Percentiles rank a stretch among this genome's conserved stretches.
phyloP scores from a whole-genome alignment of 345 rosid genomes.

The Microcos paniculata region DNA sequence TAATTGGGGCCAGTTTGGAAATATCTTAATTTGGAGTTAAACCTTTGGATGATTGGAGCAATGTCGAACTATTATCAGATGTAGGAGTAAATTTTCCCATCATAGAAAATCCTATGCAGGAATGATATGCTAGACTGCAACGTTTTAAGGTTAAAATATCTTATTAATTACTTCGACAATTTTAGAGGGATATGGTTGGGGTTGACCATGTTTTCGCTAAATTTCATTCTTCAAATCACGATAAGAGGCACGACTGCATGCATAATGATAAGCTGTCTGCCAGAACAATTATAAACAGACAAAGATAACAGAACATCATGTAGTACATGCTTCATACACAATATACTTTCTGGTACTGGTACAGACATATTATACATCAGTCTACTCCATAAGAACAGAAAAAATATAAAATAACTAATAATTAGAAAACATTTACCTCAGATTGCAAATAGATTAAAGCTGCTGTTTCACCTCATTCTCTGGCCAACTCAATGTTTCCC shows the following conservation, averaged over 20 bases:
- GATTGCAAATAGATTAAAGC: conserved; percentile 6
- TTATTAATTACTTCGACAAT: too few species aligned
- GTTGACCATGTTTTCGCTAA: neutral
- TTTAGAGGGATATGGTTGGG: neutral
- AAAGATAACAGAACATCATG: neutral
- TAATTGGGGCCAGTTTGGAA: too few species aligned
- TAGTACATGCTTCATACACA: neutral
- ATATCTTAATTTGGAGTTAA: too few species aligned
- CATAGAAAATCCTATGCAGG: too few species aligned
- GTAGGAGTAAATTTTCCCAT: too few species aligned
- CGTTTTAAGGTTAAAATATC: too few species aligned
- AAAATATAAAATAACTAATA: neutral
- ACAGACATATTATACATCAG: too few species aligned
- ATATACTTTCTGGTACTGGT: too few species aligned
- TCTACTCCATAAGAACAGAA: neutral
- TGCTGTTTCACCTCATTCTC: neutral
- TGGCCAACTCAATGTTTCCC: conserved; percentile 17
- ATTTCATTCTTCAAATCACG: neutral
- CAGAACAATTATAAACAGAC: neutral
- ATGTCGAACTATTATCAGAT: too few species aligned
- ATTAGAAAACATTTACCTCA: neutral
- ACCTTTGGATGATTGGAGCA: too few species aligned
- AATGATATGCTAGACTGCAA: too few species aligned
- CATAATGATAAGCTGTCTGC: neutral
- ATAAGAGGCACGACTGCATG: neutral